Conservation (phyloP, 306 rosid species). For the Lathyrus tuberosus region DNA sequence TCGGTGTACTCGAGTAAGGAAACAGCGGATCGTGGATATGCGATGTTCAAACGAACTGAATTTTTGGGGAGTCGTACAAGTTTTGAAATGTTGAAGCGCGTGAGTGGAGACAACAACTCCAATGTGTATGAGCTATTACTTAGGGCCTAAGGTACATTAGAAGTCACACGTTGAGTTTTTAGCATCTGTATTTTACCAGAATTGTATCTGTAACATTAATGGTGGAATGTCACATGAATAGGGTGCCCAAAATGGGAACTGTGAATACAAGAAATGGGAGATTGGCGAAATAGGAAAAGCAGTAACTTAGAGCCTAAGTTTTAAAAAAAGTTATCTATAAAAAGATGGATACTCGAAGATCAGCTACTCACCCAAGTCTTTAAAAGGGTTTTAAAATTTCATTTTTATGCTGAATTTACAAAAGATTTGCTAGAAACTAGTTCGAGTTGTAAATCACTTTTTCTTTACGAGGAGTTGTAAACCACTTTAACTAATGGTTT, state of each 20-base stretch:
- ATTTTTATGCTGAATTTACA: background rate
- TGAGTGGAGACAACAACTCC: conserved; percentile 79
- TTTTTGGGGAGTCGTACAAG: conserved; percentile 84
- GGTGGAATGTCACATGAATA: conserved; percentile 22
- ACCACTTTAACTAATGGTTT: background rate
- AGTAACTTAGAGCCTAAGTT: background rate
- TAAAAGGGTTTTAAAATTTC: background rate
- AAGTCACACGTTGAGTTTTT: conserved; percentile 14
- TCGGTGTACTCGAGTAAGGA: conserved; percentile 71
- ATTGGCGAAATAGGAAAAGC: background rate
- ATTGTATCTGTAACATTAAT: conserved; percentile 14
- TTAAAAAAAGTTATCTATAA: background rate
- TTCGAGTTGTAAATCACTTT: background rate
- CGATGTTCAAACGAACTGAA: conserved; percentile 67
- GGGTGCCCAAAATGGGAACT: conserved; percentile 9
- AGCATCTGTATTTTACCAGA: conserved; percentile 1
- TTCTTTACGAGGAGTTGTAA: background rate
- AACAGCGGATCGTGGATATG: conserved; percentile 56
- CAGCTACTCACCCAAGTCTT: conserved; percentile 1
- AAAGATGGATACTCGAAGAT: background rate
- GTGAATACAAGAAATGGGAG: conserved; percentile 19
- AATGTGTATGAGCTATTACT: conserved; percentile 88
- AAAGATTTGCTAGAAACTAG: background rate
- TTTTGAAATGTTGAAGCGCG: conserved; percentile 94
- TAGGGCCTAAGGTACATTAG: conserved; percentile 63